These are phyloP conservation scores for Trichoderma atrobrunneum DNA, from an alignment of 2,329 filamentous ascomycete species.

Conservation along the genomic window DNA sequence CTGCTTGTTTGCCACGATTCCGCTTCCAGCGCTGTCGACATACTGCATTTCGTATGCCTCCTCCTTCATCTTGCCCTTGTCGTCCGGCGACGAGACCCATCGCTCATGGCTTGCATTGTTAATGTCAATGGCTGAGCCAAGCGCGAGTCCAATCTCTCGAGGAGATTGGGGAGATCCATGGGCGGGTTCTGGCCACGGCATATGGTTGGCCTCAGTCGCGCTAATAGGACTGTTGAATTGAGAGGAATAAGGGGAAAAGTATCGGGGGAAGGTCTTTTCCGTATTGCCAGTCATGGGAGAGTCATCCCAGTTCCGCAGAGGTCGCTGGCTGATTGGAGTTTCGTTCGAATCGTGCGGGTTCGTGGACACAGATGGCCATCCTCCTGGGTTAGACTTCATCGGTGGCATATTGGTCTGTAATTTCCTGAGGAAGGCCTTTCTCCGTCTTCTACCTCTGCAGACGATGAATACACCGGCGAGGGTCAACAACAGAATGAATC, in stretches of 20 bases:
- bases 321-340: slow-evolving; percentile 30
- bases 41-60: slow-evolving; percentile 39
- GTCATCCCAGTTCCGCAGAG: slow-evolving; percentile 36
- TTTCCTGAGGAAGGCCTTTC: slow-evolving; percentile 49
- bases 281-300: slow-evolving; percentile 47
- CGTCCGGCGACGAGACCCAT: slow-evolving; percentile 28
- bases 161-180: slow-evolving; percentile 10
- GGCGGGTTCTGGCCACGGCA: slow-evolving; percentile 37
- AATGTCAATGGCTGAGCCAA: slow-evolving; percentile 18
- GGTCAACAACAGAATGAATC: slow-evolving; percentile 46
- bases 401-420: slow-evolving; percentile 41
- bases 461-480: slow-evolving; percentile 53
- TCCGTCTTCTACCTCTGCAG: slow-evolving; percentile 54
- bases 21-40: slow-evolving; percentile 32
- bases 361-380: slow-evolving; percentile 40
- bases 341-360: slow-evolving; percentile 29
- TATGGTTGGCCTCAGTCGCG: slow-evolving; percentile 36
- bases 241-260: slow-evolving; percentile 59
- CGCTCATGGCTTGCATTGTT: not conserved
- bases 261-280: slow-evolving; percentile 42
- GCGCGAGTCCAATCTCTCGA: slow-evolving; percentile 24
- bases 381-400: slow-evolving; percentile 26
- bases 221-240: slow-evolving; percentile 59
- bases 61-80: slow-evolving; percentile 42
- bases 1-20: slow-evolving; percentile 10